phyloP scores from a whole-genome alignment of 2,329 filamentous ascomycete genomes.

The Xylaria sp. region DNA sequence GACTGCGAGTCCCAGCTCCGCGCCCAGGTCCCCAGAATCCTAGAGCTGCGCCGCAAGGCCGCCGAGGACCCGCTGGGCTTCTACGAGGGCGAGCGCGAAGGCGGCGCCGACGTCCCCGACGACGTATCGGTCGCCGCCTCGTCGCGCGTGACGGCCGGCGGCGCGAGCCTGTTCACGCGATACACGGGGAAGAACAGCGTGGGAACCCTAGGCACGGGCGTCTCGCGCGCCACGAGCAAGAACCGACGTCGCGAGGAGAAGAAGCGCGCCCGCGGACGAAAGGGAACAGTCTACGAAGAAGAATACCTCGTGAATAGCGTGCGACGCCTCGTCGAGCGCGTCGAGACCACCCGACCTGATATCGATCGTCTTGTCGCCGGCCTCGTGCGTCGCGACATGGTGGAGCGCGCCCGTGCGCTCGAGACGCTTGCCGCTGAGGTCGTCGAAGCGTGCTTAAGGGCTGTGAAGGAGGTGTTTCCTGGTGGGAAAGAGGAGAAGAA shows the following conservation, averaged over 20 bases:
- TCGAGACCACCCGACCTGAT: slow-evolving; percentile 78
- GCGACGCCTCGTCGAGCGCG: slow-evolving; percentile 81
- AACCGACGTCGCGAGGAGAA: slow-evolving; percentile 91
- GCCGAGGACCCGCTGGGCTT: slow-evolving; percentile 87
- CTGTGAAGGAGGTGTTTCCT: slow-evolving; percentile 76
- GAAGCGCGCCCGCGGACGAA: slow-evolving; percentile 92
- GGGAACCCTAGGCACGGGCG: slow-evolving; percentile 76
- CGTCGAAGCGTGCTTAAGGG: slow-evolving; percentile 72
- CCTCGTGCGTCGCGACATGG: slow-evolving; percentile 82
- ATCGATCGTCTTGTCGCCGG: slow-evolving; percentile 79
- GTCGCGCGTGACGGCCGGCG: slow-evolving; percentile 81
- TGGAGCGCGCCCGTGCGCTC: slow-evolving; percentile 83
- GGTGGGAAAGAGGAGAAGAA: slow-evolving; percentile 8
- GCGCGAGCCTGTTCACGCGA: slow-evolving; percentile 89
- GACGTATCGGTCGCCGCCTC: slow-evolving; percentile 88
- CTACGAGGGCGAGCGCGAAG: slow-evolving; percentile 79
- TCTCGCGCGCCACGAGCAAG: slow-evolving; percentile 83
- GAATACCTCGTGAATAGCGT: slow-evolving; percentile 95
- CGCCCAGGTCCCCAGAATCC: slow-evolving; percentile 86
- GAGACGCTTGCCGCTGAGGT: slow-evolving; percentile 80
- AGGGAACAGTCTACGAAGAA: slow-evolving; percentile 97
- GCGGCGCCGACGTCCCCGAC: slow-evolving; percentile 80
- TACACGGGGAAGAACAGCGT: slow-evolving; percentile 80
- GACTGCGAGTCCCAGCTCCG: slow-evolving; percentile 89
- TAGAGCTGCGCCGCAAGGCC: slow-evolving; percentile 83